A percentile compares a stretch with the other conserved stretches of the same genome.
Conservation (phyloP, 176 grass and related monocot species). For the Neostapfia colusana region DNA sequence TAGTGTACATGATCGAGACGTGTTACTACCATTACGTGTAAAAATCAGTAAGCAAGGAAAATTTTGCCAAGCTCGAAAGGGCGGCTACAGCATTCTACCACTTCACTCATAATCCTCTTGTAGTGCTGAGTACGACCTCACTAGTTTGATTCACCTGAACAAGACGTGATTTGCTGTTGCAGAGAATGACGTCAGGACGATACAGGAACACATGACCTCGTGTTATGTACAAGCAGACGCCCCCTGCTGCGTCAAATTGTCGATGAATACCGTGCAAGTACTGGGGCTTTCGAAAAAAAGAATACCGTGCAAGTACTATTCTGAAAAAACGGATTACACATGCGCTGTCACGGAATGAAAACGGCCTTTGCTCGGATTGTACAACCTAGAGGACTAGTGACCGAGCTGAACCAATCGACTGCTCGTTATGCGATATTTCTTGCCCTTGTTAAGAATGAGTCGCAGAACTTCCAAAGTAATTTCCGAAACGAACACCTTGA, state of each 20-base stretch:
- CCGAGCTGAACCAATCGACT: background rate
- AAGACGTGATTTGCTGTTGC: no score
- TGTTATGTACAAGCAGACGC: background rate
- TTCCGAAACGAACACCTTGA: slow-evolving; percentile 6
- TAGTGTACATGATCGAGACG: no score
- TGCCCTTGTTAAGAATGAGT: background rate
- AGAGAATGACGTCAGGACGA: background rate
- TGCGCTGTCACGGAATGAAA: background rate
- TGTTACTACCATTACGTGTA: no score
- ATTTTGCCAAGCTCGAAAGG: background rate
- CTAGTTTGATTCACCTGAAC: background rate
- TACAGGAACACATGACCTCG: background rate
- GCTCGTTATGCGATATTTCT: background rate
- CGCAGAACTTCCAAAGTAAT: slow-evolving; percentile 1
- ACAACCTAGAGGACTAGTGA: background rate
- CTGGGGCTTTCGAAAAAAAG: no score
- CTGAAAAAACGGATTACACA: background rate
- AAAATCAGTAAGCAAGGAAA: background rate
- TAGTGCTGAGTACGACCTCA: background rate
- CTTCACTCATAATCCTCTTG: background rate
- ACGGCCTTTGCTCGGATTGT: background rate
- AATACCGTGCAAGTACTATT: background rate
- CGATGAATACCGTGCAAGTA: background rate
- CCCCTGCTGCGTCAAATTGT: background rate
- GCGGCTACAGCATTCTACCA: background rate